These are phyloP conservation scores for Gossypium herbaceum DNA, from an alignment of 345 rosid genomes.

Conservation along the genomic window DNA sequence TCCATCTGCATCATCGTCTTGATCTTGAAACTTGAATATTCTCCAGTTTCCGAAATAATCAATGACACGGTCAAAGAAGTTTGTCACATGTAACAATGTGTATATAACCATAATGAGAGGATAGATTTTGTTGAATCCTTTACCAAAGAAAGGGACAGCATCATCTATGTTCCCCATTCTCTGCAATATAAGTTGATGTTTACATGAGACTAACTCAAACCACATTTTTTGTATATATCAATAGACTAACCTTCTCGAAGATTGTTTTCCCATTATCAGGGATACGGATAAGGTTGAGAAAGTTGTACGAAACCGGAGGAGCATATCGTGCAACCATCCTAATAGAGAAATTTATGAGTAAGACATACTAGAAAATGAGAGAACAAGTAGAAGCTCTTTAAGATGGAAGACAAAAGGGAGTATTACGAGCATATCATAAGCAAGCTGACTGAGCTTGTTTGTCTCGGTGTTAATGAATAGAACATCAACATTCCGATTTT, in stretches of 20 bases:
- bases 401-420: background rate
- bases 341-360: conserved; percentile 8
- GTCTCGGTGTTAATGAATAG: conserved; percentile 70
- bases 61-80: conserved; percentile 59
- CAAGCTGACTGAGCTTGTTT: conserved; percentile 78
- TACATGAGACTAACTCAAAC: background rate
- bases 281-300: conserved; percentile 65
- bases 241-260: conserved; percentile 52
- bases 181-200: conserved; percentile 33
- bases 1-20: conserved; percentile 57
- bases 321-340: conserved; percentile 91
- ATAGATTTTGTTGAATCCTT: conserved; percentile 62
- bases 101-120: conserved; percentile 77
- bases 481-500: conserved; percentile 82
- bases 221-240: background rate
- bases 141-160: conserved; percentile 60
- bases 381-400: background rate
- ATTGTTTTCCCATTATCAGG: conserved; percentile 32
- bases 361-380: background rate
- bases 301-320: conserved; percentile 75
- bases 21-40: conserved; percentile 50
- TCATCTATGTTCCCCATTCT: conserved; percentile 68
- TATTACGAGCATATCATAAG: conserved; percentile 82
- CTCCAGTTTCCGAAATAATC: conserved; percentile 70
- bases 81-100: conserved; percentile 58